Base-by-base conservation (phyloP, 2,329 filamentous ascomycete species). In the Drechslerella coelobrocha region DNA sequence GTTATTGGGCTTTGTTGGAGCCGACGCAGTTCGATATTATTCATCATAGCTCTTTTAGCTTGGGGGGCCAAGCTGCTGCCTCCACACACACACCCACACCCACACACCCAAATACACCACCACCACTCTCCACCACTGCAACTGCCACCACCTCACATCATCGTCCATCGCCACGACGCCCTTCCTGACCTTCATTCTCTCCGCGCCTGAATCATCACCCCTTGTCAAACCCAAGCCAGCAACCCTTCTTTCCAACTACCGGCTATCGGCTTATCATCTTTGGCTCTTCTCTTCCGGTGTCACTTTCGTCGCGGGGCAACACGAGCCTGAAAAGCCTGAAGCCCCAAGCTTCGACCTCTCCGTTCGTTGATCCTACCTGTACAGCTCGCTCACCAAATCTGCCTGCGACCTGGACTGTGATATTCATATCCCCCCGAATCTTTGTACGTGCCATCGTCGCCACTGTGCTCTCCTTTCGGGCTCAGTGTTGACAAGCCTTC, bases 321-420 rank as follows among this genome's bases (percentile, higher is more conserved):
- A 62, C 59, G 59, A 55, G 37, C 41, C 47, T 48, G 51, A 23
- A 45, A 26, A 48, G 27, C 39, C 41, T 55, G 34, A 48, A 62
- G 50, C 55, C 48, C 53, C 45, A 23, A 23, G 26, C 45, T 39
- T 23, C 29, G 47, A 17, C 17, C 61, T 43, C 21, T 24, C 48
- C 39, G 24, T 41, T 23, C 37, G 41, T 23, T 21, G 39, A 50
- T 29, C 47, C 7, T 21, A 29, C 53, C 27, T 23, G 19, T 10
- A 23, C 52, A 45, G 17, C 52, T 34, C 39, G 27, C 51, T 29
- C 21, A 19, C 27, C 55, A 26, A 24, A 34, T 34, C 12, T 53
- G 9, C 26, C 43, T 14, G 47, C 21, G 50, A 52, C 39, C 50
- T 45, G 41, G 56, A 48, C 29, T n/a, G n/a, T 39, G 17, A 23